Evolutionary conservation across 305 asterid genomes (phyloP).

Genomic region (Rubia balearica): DNA sequence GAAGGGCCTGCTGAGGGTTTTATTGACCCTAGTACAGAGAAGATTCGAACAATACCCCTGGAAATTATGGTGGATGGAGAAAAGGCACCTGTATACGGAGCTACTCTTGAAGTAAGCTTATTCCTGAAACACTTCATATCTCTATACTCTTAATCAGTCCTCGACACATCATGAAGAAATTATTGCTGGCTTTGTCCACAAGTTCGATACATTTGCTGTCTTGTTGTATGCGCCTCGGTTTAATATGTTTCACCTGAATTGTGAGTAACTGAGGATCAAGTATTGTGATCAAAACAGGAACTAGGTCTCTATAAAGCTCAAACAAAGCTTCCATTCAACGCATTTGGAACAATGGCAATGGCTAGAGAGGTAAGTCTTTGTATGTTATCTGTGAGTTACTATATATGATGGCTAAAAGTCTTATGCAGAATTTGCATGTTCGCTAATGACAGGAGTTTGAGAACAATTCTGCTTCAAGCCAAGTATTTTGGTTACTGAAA

Average conservation of each 20-base stretch:
- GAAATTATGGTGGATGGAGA: slow-evolving; percentile 88
- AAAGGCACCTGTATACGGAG: slow-evolving; percentile 85
- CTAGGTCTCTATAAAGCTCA: slow-evolving; percentile 97
- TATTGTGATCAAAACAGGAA: slow-evolving; percentile 43
- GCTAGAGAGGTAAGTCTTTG: slow-evolving; percentile 74
- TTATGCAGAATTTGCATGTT: slow-evolving; percentile 15
- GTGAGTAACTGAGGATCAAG: neutral
- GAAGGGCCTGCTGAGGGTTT: slow-evolving; percentile 99
- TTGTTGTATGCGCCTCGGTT: too few species aligned
- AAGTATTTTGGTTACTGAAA: slow-evolving; percentile 92
- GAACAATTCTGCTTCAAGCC: slow-evolving; percentile 93
- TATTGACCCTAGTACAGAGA: slow-evolving; percentile 91
- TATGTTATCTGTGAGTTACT: neutral
- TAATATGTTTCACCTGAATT: neutral
- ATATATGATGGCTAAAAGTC: neutral
- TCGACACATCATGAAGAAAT: neutral
- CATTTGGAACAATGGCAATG: slow-evolving; percentile 99
- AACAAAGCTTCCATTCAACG: slow-evolving; percentile 92
- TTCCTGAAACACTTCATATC: neutral
- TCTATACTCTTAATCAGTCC: neutral
- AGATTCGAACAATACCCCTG: slow-evolving; percentile 73
- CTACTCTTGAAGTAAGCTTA: slow-evolving; percentile 78
- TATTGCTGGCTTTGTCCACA: neutral
- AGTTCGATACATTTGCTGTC: neutral
- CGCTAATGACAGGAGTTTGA: slow-evolving; percentile 66